phyloP scores from a whole-genome alignment of 1,284 basidiomycete species.

The Hemileia vastatrix region DNA sequence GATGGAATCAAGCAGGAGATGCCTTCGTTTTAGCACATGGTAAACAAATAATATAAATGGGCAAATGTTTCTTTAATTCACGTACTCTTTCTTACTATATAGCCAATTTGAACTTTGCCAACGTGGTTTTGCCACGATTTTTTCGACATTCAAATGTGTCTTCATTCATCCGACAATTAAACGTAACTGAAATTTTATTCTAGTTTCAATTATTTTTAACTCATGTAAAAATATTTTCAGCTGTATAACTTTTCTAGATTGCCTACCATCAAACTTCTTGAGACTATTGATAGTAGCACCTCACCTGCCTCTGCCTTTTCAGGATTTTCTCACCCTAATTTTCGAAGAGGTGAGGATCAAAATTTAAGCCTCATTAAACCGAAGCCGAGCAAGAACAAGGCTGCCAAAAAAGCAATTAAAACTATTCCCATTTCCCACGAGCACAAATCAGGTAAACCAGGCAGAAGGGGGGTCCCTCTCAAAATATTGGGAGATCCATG shows the following conservation, averaged over 20 bases:
- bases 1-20: constrained; percentile 19
- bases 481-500: no score
- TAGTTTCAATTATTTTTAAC: not conserved
- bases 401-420: constrained; percentile 12
- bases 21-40: constrained; percentile 22
- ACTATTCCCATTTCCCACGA: not conserved
- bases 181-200: constrained; percentile 45
- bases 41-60: not conserved
- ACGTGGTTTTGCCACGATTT: constrained; percentile 79
- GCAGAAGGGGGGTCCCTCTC: no score
- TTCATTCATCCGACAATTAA: constrained; percentile 88
- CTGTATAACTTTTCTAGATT: constrained; percentile 22
- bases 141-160: constrained; percentile 95
- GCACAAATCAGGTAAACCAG: not conserved
- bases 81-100: not conserved
- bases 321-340: constrained; percentile 18
- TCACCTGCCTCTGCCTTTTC: constrained; percentile 17
- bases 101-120: constrained; percentile 54
- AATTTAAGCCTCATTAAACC: constrained; percentile 16
- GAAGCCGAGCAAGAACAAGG: constrained; percentile 20
- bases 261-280: constrained; percentile 18
- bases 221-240: not conserved
- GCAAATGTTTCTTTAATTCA: not conserved
- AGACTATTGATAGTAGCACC: constrained; percentile 12
- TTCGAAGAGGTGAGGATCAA: constrained; percentile 9